Base-by-base conservation (phyloP, 108 stramenopile genomes). In the Nannochloropsis salina region DNA sequence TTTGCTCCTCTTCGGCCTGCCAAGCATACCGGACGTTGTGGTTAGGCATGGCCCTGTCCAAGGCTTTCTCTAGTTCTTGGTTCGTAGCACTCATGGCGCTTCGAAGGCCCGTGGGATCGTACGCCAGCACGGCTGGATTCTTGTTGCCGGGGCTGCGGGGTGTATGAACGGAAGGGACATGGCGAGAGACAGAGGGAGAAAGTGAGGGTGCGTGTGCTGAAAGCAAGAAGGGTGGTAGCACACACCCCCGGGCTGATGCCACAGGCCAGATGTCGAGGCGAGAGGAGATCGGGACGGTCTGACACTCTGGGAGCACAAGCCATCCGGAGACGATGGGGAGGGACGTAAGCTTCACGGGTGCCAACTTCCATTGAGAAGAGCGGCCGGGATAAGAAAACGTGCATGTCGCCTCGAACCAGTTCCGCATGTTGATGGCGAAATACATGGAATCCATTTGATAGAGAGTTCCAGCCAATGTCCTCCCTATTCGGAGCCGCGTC, bases 71-170 rank as follows among this genome's bases (percentile, higher is more conserved):
- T 42, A 61, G 40, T 12, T 84, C 87, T n/a, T 81, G 9, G 11
- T 81, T 41, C 43, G 84, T 82, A 6, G 87, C 42, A 42, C 84
- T 81, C 87, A 88, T 88, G 84, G 87, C 84, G 31, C 44, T 82
- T 43, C 87, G 81, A 31, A 88, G 87, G 11, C 87, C 87, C 2
- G 87, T 88, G 84, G 87, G 87, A 80, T 88, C 87, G 84, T 88
- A 88, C 84, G 22, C 81, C 41, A 88, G n/a, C 11, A 88, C 87
- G 47, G 87, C 87, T 8, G 87, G 87, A 81, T 85, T 88, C 45
- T 88, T 87, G 80, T 84, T 87, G 21, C 87, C 87, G 47, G 47
- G 47, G 15, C 47, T 51, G 47, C 31, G 31, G 31, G 31, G 31
- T 31, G 31, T 31, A 31, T 31, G 31, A 31, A 31, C 31, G 31